These are phyloP conservation scores for Chalciporus sphaerocephalus DNA, from an alignment of 768 basidiomycete genomes.

Conservation along the genomic window DNA sequence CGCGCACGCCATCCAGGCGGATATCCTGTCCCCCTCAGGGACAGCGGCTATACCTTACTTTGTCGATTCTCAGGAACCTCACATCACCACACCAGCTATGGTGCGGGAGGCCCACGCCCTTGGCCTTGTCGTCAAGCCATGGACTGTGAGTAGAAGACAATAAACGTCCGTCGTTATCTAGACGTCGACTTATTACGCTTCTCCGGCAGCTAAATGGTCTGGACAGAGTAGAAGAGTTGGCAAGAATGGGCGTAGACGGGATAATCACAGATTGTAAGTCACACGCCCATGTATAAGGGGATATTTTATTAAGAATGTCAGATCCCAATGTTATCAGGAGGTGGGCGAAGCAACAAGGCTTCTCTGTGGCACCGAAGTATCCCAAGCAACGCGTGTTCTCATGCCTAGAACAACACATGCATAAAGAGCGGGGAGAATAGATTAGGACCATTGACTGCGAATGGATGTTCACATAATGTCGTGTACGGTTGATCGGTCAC, in stretches of 20 bases:
- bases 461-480: too few relatives aligned
- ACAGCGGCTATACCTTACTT: conserved; percentile 35
- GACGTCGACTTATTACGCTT: background rate
- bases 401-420: conserved; percentile 56
- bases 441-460: background rate
- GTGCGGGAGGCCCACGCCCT: conserved; percentile 60
- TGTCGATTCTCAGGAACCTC: conserved; percentile 43
- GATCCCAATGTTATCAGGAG: conserved; percentile 57
- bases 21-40: conserved; percentile 62
- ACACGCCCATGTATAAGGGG: background rate
- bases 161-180: background rate
- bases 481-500: too few relatives aligned
- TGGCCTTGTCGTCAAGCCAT: conserved; percentile 63
- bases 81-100: conserved; percentile 68
- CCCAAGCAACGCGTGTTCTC: conserved; percentile 55
- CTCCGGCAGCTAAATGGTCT: conserved; percentile 59
- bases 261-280: conserved; percentile 68
- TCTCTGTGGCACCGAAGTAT: conserved; percentile 51
- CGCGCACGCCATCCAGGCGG: conserved; percentile 57
- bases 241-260: conserved; percentile 63
- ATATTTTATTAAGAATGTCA: conserved; percentile 12
- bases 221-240: conserved; percentile 55
- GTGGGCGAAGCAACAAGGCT: conserved; percentile 50
- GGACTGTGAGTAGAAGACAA: conserved; percentile 51
- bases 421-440: conserved; percentile 14